phyloP scores from a whole-genome alignment of 768 basidiomycete species.

The Tulasnella sp. region DNA sequence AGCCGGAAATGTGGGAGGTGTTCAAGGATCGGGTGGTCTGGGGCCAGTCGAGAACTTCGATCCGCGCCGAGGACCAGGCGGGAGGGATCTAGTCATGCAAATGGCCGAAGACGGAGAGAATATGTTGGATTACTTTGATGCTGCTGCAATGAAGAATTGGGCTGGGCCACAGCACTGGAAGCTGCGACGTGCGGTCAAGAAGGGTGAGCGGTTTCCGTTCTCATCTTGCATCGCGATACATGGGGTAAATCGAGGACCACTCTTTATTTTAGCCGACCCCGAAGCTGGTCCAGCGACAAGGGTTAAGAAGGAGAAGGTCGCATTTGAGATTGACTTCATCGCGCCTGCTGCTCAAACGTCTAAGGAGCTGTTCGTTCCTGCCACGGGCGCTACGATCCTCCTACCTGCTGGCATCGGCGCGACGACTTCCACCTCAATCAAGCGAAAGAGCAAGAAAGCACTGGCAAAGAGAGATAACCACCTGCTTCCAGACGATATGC shows the following conservation, averaged over 20 bases:
- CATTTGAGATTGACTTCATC: slow-evolving; percentile 72
- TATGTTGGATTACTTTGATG: slow-evolving; percentile 84
- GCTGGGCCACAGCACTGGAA: slow-evolving; percentile 99
- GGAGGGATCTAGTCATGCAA: slow-evolving; percentile 74
- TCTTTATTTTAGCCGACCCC: not conserved
- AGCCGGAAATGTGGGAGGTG: slow-evolving; percentile 26
- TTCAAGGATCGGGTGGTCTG: slow-evolving; percentile 19
- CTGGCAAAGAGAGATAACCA: slow-evolving; percentile 64
- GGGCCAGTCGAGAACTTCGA: slow-evolving; percentile 65
- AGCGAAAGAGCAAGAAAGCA: slow-evolving; percentile 38
- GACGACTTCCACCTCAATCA: slow-evolving; percentile 22
- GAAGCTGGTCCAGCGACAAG: slow-evolving; percentile 37
- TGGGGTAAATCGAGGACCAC: not conserved
- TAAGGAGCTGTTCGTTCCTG: slow-evolving; percentile 70
- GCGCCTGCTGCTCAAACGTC: slow-evolving; percentile 46
- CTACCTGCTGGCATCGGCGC: slow-evolving; percentile 44
- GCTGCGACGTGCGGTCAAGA: slow-evolving; percentile 34
- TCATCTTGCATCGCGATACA: not conserved
- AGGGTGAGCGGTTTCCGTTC: slow-evolving; percentile 3
- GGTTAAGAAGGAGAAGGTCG: slow-evolving; percentile 63
- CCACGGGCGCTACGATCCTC: slow-evolving; percentile 58
- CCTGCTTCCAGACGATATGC: slow-evolving; percentile 91
- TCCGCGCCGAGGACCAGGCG: slow-evolving; percentile 62
- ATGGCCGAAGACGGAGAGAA: slow-evolving; percentile 58
- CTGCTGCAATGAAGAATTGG: slow-evolving; percentile 84